Conservation (phyloP, 768 basidiomycete genomes). For the Pholiota microspora region DNA sequence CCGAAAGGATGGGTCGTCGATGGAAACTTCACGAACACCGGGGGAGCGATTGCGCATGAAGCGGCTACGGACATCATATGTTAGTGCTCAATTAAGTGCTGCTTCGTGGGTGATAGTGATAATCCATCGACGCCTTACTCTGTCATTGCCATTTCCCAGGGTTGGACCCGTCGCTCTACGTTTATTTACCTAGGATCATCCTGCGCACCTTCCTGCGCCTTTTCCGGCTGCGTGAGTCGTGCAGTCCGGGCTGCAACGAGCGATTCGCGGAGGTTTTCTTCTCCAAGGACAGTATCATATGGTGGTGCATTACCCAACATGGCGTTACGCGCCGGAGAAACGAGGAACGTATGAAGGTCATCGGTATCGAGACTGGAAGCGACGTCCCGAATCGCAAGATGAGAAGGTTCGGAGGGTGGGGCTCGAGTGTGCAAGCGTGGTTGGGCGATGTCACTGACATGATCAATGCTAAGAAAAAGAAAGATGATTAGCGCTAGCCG, state of each 20-base stretch:
- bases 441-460: constrained; percentile 30
- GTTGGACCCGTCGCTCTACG: constrained; percentile 62
- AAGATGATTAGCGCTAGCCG: no score
- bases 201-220: constrained; percentile 52
- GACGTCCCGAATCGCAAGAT: constrained; percentile 32
- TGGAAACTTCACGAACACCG: constrained; percentile 36
- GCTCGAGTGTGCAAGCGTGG: constrained; percentile 41
- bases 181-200: constrained; percentile 61
- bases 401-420: constrained; percentile 53
- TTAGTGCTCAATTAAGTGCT: constrained; percentile 24
- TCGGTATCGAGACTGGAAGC: constrained; percentile 31
- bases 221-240: constrained; percentile 30
- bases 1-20: constrained; percentile 54
- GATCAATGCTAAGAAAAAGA: neutral
- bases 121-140: neutral
- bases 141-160: constrained; percentile 32
- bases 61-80: constrained; percentile 53
- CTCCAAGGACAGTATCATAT: constrained; percentile 47
- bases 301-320: constrained; percentile 49
- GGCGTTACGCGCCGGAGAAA: constrained; percentile 24
- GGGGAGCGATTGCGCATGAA: constrained; percentile 33
- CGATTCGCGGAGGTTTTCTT: constrained; percentile 39
- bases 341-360: constrained; percentile 25
- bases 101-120: no score
- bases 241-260: constrained; percentile 51